Percentiles rank a stretch among this genome's conserved stretches.
phyloP scores from a whole-genome alignment of 768 basidiomycete species.

The Rhodotorula taiwanensis region DNA sequence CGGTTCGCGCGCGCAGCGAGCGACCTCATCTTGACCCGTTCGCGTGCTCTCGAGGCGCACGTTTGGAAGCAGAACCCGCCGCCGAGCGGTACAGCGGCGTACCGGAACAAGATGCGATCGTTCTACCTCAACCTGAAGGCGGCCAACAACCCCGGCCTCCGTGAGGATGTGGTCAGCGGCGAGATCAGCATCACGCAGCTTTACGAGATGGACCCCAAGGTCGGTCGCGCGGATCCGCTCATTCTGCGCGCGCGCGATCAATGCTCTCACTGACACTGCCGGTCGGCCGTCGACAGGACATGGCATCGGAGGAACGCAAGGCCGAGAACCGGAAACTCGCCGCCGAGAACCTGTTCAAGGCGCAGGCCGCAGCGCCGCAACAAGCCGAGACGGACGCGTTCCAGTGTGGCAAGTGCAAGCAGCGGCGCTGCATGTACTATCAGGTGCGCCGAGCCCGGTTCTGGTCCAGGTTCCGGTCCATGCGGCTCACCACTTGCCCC shows the following conservation, averaged over 20 bases:
- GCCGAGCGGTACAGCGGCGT: constrained; percentile 49
- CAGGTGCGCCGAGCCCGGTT: not conserved
- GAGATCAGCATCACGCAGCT: constrained; percentile 64
- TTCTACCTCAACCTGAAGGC: constrained; percentile 92
- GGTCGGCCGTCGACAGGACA: constrained; percentile 56
- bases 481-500: constrained; percentile 1
- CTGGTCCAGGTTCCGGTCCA: no score
- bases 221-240: constrained; percentile 41
- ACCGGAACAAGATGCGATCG: constrained; percentile 75
- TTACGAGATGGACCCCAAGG: constrained; percentile 72
- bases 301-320: constrained; percentile 89
- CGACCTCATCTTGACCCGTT: constrained; percentile 61
- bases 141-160: constrained; percentile 78
- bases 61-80: constrained; percentile 50
- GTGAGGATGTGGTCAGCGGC: constrained; percentile 78
- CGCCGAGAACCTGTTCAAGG: constrained; percentile 80
- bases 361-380: constrained; percentile 78
- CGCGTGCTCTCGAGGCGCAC: constrained; percentile 64
- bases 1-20: constrained; percentile 50
- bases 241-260: no score
- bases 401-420: constrained; percentile 92
- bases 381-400: constrained; percentile 96
- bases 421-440: constrained; percentile 50
- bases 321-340: constrained; percentile 73
- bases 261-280: not conserved